A percentile compares a stretch with the other conserved stretches of the same genome.
Conservation (phyloP, 108 stramenopile genomes). For the Pseudonitzschia delicatissima region DNA sequence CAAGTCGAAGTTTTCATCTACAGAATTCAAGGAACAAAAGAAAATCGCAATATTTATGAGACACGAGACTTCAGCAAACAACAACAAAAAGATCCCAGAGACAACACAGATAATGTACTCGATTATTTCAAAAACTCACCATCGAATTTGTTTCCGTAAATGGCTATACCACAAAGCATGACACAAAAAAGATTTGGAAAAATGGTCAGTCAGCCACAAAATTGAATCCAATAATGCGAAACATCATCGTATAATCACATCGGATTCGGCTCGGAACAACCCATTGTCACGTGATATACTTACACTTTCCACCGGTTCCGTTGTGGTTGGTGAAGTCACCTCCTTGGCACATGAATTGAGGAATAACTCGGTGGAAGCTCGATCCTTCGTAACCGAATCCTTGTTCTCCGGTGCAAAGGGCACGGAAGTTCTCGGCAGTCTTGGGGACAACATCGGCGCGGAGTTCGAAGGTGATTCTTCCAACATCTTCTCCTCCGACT, state of each 20-base stretch:
- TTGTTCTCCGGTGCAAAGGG: conserved; percentile 95
- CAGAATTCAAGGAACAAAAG: background rate
- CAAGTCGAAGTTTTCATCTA: conserved; percentile 89
- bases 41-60: background rate
- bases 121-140: conserved; percentile 32
- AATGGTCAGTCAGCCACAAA: background rate
- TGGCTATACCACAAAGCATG: conserved; percentile 9
- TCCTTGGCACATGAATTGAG: conserved; percentile 52
- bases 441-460: conserved; percentile 93
- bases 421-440: conserved; percentile 92
- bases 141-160: conserved; percentile 40
- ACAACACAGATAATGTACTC: background rate
- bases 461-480: conserved; percentile 93
- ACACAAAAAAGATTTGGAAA: conserved; percentile 33
- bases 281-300: background rate
- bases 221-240: too few species aligned
- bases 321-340: conserved; percentile 92
- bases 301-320: conserved; percentile 88
- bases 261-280: background rate
- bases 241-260: background rate
- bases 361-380: conserved; percentile 33
- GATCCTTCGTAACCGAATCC: conserved; percentile 92
- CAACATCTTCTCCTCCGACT: conserved; percentile 86
- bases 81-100: background rate
- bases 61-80: background rate